These are phyloP conservation scores for Chytriomyces hyalinus DNA, from an alignment of 192 early-diverging fungal species.

Conservation along the genomic window DNA sequence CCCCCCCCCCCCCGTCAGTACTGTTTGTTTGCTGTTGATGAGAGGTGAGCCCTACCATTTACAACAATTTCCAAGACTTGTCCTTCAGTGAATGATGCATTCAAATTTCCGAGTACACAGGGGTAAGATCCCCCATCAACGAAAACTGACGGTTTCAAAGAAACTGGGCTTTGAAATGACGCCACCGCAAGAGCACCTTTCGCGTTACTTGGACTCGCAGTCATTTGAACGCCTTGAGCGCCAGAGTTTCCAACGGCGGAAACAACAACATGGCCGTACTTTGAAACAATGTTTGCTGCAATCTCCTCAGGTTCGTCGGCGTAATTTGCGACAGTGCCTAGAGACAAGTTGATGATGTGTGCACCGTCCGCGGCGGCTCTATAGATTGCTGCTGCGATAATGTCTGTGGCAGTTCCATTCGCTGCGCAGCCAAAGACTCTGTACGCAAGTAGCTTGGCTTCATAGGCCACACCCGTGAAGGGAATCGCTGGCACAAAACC, in stretches of 20 bases:
- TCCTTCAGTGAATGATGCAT: not conserved
- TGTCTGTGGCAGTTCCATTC: conserved; percentile 59
- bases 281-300: conserved; percentile 58
- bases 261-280: conserved; percentile 53
- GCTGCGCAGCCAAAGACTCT: conserved; percentile 65
- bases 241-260: conserved; percentile 82
- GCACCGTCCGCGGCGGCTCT: conserved; percentile 70
- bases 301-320: conserved; percentile 67
- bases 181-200: conserved; percentile 36
- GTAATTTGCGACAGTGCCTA: conserved; percentile 68
- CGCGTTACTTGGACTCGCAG: conserved; percentile 24
- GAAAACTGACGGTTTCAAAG: too few relatives aligned
- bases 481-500: conserved; percentile 13
- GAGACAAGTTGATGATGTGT: conserved; percentile 83
- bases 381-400: conserved; percentile 79
- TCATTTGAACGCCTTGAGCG: conserved; percentile 57
- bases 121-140: conserved; percentile 6
- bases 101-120: not conserved
- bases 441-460: conserved; percentile 78
- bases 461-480: conserved; percentile 79
- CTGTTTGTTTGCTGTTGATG: not conserved
- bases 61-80: conserved; percentile 27
- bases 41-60: conserved; percentile 5
- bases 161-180: not conserved
- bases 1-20: too few relatives aligned